Evolutionary conservation across 2,329 filamentous ascomycete species (phyloP).

Genomic region (Epichloe uncinata): DNA sequence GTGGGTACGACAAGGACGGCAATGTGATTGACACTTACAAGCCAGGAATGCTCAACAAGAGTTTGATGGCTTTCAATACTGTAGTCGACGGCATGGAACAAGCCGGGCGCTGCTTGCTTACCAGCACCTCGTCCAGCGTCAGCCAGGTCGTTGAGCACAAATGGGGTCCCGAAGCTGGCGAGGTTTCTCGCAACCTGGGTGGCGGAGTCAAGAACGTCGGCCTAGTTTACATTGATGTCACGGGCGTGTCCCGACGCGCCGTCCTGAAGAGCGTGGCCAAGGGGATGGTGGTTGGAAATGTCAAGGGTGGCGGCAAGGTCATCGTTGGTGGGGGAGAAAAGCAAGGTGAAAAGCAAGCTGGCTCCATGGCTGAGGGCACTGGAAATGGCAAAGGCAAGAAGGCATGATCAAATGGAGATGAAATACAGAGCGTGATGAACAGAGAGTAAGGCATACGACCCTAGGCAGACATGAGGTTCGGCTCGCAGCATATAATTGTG

Average conservation of each 20-base stretch:
- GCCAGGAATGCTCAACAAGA: slow-evolving; percentile 88
- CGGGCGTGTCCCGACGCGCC: slow-evolving; percentile 78
- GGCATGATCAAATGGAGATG: slow-evolving; percentile 9
- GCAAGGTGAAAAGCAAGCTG: slow-evolving; percentile 15
- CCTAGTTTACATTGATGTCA: slow-evolving; percentile 91
- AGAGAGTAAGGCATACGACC: no score
- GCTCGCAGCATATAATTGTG: no score
- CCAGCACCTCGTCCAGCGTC: slow-evolving; percentile 62
- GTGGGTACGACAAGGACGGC: slow-evolving; percentile 58
- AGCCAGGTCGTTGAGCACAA: slow-evolving; percentile 78
- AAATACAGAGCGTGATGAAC: background rate
- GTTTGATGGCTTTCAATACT: slow-evolving; percentile 89
- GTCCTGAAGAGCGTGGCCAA: slow-evolving; percentile 92
- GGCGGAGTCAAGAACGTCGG: slow-evolving; percentile 92
- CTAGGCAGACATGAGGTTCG: no score
- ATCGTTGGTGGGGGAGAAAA: slow-evolving; percentile 55
- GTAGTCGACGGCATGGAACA: slow-evolving; percentile 89
- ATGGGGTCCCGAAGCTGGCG: slow-evolving; percentile 76
- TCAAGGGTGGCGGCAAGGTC: slow-evolving; percentile 58
- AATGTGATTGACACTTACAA: slow-evolving; percentile 56
- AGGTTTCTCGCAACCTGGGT: slow-evolving; percentile 60
- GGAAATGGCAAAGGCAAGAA: slow-evolving; percentile 11
- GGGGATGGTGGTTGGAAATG: slow-evolving; percentile 82
- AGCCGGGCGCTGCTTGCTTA: slow-evolving; percentile 65
- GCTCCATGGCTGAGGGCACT: slow-evolving; percentile 13